A percentile compares a stretch with the other conserved stretches of the same genome.
Conservation (phyloP, 1,139 yeast genomes). For the Pichiaceae sp. region DNA sequence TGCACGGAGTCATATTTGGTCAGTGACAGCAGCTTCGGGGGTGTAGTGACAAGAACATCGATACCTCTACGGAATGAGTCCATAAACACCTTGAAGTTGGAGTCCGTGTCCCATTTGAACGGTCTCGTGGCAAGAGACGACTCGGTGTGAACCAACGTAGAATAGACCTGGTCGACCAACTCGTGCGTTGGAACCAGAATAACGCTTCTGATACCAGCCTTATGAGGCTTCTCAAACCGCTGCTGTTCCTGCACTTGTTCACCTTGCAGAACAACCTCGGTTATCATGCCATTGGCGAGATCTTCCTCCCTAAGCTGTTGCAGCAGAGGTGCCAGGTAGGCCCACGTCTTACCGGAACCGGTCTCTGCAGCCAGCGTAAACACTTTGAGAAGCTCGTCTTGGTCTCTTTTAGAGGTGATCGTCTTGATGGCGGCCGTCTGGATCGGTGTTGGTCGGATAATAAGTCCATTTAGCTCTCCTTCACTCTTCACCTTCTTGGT, state of each 20-base stretch:
- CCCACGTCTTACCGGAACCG: conserved; percentile 94
- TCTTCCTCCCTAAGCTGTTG: conserved; percentile 48
- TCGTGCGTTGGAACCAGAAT: conserved; percentile 86
- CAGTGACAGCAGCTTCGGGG: conserved; percentile 44
- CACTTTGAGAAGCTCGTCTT: conserved; percentile 38
- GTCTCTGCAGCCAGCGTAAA: conserved; percentile 92
- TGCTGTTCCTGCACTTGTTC: not conserved
- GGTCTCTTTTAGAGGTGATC: conserved; percentile 28
- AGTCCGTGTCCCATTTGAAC: conserved; percentile 45
- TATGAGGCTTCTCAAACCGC: not conserved
- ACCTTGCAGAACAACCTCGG: not conserved
- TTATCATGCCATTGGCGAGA: not conserved
- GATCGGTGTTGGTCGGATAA: conserved; percentile 51
- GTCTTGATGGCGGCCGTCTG: conserved; percentile 52
- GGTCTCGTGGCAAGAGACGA: conserved; percentile 34
- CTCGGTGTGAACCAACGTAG: conserved; percentile 38
- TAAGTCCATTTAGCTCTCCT: conserved; percentile 23
- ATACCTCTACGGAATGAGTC: conserved; percentile 43
- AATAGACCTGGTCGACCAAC: conserved; percentile 70
- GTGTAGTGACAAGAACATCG: conserved; percentile 81
- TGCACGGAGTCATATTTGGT: conserved; percentile 22
- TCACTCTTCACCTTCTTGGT: conserved; percentile 33
- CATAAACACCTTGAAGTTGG: conserved; percentile 34
- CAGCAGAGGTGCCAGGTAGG: conserved; percentile 70
- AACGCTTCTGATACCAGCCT: conserved; percentile 51